Evolutionary conservation across 2,329 filamentous ascomycete species (phyloP), one percentile per base, ranked within the genome.

Genomic region (Alternaria conjuncta): DNA sequence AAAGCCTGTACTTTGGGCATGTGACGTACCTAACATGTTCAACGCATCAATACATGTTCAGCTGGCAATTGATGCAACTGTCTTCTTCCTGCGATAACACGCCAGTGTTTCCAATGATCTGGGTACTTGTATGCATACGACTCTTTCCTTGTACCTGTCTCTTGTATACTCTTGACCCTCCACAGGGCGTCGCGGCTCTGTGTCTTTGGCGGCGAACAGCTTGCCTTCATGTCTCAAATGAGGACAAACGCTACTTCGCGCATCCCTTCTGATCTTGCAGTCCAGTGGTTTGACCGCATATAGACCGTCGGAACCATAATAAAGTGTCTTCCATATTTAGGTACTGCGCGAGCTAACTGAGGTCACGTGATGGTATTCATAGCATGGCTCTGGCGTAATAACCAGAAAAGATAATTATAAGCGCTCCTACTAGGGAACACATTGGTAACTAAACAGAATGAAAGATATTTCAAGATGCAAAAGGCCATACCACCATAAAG

Each of bases 281-380:
- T 36, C 32, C 32, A 0, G 0, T 36, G 4, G 1, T n/a, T 36
- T 3, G 15, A n/a, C 15, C 0, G 15, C 15, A 36, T n/a, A 36
- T 36, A 0, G 4, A 36, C 32, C 4, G 32, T 36, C 32, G 15
- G 32, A 5, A 36, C 4, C 15, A 3, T n/a, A 0, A 9, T 36
- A 0, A n/a, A 0, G 1, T 36, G 32, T 32, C 30, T 32, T 36
- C 30, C 25, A 10, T 7, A 13, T 3, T 3, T 36, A n/a, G 32
- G 32, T 36, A 36, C 15, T 36, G 0, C 32, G 32, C 32, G 4
- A 36, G 2, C 15, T 15, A 5, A 36, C 15, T 36, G 2, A 36
- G 4, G 32, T 36, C 32, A 36, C 32, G 32, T 36, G 32, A 36
- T 36, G 32, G 15, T n/a, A n/a, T 0, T 9, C 4, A 36, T 4